phyloP scores from a whole-genome alignment of 345 rosid genomes.

The Eucalyptus marginata region DNA sequence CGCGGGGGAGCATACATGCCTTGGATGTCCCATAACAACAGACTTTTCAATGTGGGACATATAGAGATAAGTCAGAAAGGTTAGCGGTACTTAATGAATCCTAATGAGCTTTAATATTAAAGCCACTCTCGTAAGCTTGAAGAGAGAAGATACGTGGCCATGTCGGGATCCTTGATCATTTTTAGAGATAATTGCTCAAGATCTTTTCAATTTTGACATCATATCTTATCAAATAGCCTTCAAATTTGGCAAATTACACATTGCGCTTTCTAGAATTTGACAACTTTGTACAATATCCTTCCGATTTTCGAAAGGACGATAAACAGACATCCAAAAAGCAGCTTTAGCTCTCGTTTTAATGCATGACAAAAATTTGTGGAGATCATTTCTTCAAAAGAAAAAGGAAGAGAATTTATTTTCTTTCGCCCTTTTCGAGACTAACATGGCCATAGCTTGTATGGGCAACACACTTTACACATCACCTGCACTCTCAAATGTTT shows the following conservation, averaged over 20 bases:
- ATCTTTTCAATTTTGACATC: not conserved
- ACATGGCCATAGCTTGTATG: not conserved
- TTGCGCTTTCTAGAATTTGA: not conserved
- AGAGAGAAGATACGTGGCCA: not conserved
- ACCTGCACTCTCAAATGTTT: not conserved
- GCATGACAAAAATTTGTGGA: not conserved
- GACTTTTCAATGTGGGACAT: not conserved
- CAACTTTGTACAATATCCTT: not conserved
- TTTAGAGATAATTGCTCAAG: not conserved
- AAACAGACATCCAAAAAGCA: not conserved
- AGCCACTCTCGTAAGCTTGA: not conserved
- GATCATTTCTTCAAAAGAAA: not conserved
- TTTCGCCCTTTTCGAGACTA: not conserved
- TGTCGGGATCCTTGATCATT: not conserved
- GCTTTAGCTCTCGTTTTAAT: not conserved
- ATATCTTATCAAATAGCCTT: not conserved
- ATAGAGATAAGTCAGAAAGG: not conserved
- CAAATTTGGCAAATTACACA: not conserved
- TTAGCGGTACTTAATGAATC: not conserved
- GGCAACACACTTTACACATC: not conserved
- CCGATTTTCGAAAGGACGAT: not conserved
- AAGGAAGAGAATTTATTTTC: not conserved
- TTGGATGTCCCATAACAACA: not conserved
- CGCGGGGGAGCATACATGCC: not conserved
- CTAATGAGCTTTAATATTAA: too few relatives aligned